These are phyloP conservation scores for Acanthamoeba lenticulata DNA, from an alignment of 208 protist species.

Conservation along the genomic window DNA sequence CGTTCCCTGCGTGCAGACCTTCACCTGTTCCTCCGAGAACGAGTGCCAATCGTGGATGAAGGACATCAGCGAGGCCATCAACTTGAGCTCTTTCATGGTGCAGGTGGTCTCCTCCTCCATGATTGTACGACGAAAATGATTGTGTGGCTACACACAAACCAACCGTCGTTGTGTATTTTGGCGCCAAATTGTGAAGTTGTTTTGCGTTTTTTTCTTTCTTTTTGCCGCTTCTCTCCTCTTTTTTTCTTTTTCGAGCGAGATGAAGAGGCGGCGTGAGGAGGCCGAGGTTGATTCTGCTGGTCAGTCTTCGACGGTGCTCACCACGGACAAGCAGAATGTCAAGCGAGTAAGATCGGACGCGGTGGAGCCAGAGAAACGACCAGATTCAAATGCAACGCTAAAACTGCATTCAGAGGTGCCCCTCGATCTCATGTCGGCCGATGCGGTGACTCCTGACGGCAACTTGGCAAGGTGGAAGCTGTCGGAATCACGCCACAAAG, in stretches of 20 bases:
- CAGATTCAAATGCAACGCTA: not conserved
- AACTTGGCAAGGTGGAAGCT: not conserved
- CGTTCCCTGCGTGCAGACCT: not conserved
- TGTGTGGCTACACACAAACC: not conserved
- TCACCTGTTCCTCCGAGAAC: constrained; percentile 14
- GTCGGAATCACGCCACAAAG: not conserved
- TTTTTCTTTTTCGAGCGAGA: not conserved
- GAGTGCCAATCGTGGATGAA: constrained; percentile 29
- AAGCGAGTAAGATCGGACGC: not conserved
- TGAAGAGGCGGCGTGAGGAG: constrained; percentile 10
- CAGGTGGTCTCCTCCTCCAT: not conserved
- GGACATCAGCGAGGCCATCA: constrained; percentile 54
- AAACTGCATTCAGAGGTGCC: not conserved
- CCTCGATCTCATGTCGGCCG: not conserved
- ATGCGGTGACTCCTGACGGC: not conserved
- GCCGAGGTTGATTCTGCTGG: too few species aligned
- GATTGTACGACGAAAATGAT: not conserved
- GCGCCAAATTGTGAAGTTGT: too few species aligned
- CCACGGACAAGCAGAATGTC: not conserved
- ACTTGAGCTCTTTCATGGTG: not conserved
- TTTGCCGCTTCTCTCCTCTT: not conserved
- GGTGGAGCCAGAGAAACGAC: not conserved
- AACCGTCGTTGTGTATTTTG: not conserved
- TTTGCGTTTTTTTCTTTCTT: too few species aligned
- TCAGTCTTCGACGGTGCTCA: not conserved